phyloP scores from a whole-genome alignment of 2,329 filamentous ascomycete species.

The Xylaria sp. region DNA sequence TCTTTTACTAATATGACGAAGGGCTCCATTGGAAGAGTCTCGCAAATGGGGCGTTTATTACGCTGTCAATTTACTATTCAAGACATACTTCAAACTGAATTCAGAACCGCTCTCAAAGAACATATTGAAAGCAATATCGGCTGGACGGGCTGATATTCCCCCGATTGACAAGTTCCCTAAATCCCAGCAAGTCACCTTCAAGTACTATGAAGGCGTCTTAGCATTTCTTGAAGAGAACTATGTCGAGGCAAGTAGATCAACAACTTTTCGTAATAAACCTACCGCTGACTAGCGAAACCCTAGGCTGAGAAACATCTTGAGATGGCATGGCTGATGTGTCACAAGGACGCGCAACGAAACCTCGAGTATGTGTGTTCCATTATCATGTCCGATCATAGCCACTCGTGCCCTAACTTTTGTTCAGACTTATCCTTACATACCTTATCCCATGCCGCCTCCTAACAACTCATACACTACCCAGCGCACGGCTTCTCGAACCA shows the following conservation, averaged over 20 bases:
- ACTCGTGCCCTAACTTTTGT: constrained; percentile 3
- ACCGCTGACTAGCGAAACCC: not conserved
- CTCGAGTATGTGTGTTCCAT: constrained; percentile 67
- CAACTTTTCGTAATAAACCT: not conserved
- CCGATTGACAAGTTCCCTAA: constrained; percentile 79
- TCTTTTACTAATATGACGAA: constrained; percentile 45
- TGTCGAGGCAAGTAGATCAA: constrained; percentile 60
- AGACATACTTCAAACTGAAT: constrained; percentile 97
- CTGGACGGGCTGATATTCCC: constrained; percentile 81
- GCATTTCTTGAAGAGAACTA: constrained; percentile 96
- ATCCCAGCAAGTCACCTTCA: constrained; percentile 92
- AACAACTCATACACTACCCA: constrained; percentile 85
- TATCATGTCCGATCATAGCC: constrained; percentile 31
- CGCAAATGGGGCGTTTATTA: constrained; percentile 99
- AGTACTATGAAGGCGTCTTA: constrained; percentile 95
- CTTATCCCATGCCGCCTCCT: constrained; percentile 92
- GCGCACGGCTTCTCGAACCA: constrained; percentile 69
- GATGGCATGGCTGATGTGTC: constrained; percentile 82
- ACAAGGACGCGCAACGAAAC: constrained; percentile 74
- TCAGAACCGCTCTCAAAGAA: constrained; percentile 89
- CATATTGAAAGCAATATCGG: constrained; percentile 81
- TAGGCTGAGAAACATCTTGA: constrained; percentile 81
- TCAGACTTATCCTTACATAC: constrained; percentile 87
- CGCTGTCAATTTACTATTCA: constrained; percentile 93
- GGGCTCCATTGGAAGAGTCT: constrained; percentile 83